Evolutionary conservation across 805 yeast species (phyloP).

Genomic region (Scheffersomyces spartinae): DNA sequence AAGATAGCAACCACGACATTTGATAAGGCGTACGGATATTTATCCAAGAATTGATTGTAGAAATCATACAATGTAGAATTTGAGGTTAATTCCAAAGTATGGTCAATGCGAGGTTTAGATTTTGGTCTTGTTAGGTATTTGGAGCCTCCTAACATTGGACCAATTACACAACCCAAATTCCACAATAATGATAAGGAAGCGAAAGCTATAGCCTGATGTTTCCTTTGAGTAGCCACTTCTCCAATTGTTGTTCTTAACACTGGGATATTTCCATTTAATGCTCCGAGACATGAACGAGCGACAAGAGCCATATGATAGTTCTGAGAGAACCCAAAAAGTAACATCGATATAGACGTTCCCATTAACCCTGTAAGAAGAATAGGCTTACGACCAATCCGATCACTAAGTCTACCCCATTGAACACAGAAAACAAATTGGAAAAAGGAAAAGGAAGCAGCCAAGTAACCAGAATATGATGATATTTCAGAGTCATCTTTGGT

Average conservation of each 20-base stretch:
- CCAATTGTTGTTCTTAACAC: constrained; percentile 55
- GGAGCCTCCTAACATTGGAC: constrained; percentile 46
- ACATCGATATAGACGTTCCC: constrained; percentile 38
- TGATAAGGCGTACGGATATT: constrained; percentile 41
- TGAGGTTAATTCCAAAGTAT: constrained; percentile 1
- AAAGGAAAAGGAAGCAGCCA: constrained; percentile 52
- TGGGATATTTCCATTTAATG: constrained; percentile 52
- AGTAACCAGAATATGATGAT: constrained; percentile 49
- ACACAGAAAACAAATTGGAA: constrained; percentile 46
- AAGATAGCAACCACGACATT: constrained; percentile 34
- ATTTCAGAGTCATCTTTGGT: constrained; percentile 41
- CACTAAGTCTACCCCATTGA: constrained; percentile 50
- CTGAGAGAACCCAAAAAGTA: constrained; percentile 42
- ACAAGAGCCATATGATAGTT: constrained; percentile 40
- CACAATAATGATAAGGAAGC: constrained; percentile 50
- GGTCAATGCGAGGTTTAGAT: constrained; percentile 5
- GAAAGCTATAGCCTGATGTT: constrained; percentile 54
- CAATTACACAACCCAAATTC: constrained; percentile 49
- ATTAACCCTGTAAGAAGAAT: constrained; percentile 39
- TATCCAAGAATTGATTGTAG: constrained; percentile 16
- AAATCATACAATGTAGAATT: no score
- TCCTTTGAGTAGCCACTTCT: constrained; percentile 42
- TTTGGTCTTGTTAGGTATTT: constrained; percentile 39
- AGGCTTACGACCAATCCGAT: constrained; percentile 44
- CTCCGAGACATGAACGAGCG: constrained; percentile 44